phyloP scores from a whole-genome alignment of 2,329 filamentous ascomycete species.

The Colletotrichum neosansevieriae region DNA sequence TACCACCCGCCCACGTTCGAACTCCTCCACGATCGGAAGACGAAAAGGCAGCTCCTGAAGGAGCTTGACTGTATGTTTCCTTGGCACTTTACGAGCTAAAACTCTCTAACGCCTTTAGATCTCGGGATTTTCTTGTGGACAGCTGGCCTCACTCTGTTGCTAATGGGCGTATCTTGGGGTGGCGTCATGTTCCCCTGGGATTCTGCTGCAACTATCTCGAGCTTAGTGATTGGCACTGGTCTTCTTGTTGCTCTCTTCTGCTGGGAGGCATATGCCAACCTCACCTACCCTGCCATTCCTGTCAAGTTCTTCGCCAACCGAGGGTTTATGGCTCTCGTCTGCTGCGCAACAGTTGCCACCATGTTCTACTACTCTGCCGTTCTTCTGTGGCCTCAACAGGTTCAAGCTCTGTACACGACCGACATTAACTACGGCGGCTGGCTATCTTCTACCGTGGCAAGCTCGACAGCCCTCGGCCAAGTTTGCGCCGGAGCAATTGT shows the following conservation, averaged over 20 bases:
- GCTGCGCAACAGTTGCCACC: conserved; percentile 51
- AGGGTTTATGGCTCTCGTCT: conserved; percentile 52
- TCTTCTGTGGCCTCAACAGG: conserved; percentile 52
- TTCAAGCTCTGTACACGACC: conserved; percentile 50
- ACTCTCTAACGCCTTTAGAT: conserved; percentile 39
- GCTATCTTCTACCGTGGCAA: conserved; percentile 52
- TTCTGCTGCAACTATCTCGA: conserved; percentile 53
- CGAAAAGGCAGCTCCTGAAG: conserved; percentile 49
- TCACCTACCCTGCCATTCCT: conserved; percentile 52
- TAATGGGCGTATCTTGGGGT: conserved; percentile 61
- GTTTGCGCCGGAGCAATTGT: conserved; percentile 49
- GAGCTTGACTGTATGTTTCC: conserved; percentile 50
- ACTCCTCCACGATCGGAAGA: conserved; percentile 53
- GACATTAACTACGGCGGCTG: conserved; percentile 52
- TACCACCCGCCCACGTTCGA: conserved; percentile 57
- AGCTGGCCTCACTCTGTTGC: conserved; percentile 57
- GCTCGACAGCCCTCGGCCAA: conserved; percentile 51
- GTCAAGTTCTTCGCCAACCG: conserved; percentile 53
- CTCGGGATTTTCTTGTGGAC: conserved; percentile 60
- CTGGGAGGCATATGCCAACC: conserved; percentile 51
- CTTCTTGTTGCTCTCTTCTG: conserved; percentile 52
- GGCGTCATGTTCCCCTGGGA: conserved; percentile 57
- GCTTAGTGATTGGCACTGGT: conserved; percentile 51
- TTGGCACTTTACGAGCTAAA: not conserved
- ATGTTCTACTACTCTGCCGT: conserved; percentile 51